Percentiles rank a stretch among this genome's conserved stretches.
phyloP scores from a whole-genome alignment of 164 flowering plant species.

The Annona cherimola region DNA sequence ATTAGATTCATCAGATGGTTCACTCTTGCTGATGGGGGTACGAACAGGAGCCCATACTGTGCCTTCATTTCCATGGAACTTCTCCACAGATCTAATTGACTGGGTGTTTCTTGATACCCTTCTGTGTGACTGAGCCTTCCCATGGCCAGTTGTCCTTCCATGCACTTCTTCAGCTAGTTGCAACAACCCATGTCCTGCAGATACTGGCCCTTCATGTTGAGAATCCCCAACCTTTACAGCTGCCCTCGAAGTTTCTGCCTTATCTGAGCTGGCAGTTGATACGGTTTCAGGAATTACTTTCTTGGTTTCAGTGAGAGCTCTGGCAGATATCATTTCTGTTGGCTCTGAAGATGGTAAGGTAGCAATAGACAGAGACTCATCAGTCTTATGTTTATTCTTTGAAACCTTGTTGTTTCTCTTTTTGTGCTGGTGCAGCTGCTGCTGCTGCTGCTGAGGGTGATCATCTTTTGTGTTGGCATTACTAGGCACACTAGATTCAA shows the following conservation, averaged over 20 bases:
- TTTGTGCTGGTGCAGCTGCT: constrained; percentile 38
- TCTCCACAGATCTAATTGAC: constrained; percentile 37
- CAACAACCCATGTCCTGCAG: constrained; percentile 29
- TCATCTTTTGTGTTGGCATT: constrained; percentile 25
- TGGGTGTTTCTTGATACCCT: constrained; percentile 50
- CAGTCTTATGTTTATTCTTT: constrained; percentile 60
- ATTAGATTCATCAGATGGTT: constrained; percentile 35
- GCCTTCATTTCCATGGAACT: constrained; percentile 39
- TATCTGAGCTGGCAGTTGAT: constrained; percentile 23
- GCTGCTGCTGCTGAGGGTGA: constrained; percentile 28
- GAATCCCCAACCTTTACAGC: constrained; percentile 13
- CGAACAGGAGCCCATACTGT: constrained; percentile 95
- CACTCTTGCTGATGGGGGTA: constrained; percentile 38
- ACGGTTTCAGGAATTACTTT: constrained; percentile 23
- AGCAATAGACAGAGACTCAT: constrained; percentile 26
- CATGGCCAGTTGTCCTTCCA: constrained; percentile 34
- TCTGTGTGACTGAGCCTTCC: constrained; percentile 61
- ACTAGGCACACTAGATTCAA: constrained; percentile 20
- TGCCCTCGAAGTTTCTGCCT: constrained; percentile 11
- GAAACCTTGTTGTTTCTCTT: constrained; percentile 44
- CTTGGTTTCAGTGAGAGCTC: constrained; percentile 28
- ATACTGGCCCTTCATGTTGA: constrained; percentile 15
- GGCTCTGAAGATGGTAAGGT: constrained; percentile 17
- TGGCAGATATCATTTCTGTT: constrained; percentile 22
- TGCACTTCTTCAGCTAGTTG: constrained; percentile 46